Evolutionary conservation across 331 rosid genomes (phyloP).

Genomic region (Spiraea crenata): DNA sequence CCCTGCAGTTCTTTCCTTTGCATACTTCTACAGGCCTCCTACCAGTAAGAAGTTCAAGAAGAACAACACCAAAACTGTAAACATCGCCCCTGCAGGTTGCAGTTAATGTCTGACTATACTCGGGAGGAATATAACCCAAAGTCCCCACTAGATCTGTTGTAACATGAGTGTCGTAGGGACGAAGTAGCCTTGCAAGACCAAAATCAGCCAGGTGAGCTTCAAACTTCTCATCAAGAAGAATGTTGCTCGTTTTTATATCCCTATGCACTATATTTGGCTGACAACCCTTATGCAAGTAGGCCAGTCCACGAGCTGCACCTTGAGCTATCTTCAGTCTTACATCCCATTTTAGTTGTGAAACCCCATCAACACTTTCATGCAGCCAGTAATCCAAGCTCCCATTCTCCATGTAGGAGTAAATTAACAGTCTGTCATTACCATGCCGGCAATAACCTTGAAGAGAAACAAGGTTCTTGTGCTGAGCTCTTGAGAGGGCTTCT

Average conservation of each 20-base stretch:
- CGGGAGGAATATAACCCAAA: slow-evolving; percentile 75
- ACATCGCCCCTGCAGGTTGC: slow-evolving; percentile 78
- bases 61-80: slow-evolving; percentile 73
- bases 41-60: slow-evolving; percentile 69
- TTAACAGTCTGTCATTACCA: slow-evolving; percentile 56
- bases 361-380: slow-evolving; percentile 59
- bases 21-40: slow-evolving; percentile 72
- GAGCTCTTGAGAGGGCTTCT: slow-evolving; percentile 76
- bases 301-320: slow-evolving; percentile 62
- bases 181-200: slow-evolving; percentile 65
- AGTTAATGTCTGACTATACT: slow-evolving; percentile 63
- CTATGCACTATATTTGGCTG: slow-evolving; percentile 74
- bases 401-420: slow-evolving; percentile 69
- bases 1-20: slow-evolving; percentile 61
- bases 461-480: slow-evolving; percentile 77
- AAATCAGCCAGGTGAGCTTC: slow-evolving; percentile 79
- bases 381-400: slow-evolving; percentile 84
- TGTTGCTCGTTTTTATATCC: slow-evolving; percentile 78
- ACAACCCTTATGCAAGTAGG: slow-evolving; percentile 69
- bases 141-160: slow-evolving; percentile 81
- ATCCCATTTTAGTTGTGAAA: slow-evolving; percentile 59
- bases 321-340: slow-evolving; percentile 64
- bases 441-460: slow-evolving; percentile 72
- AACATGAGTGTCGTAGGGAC: slow-evolving; percentile 64
- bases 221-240: slow-evolving; percentile 58